These are phyloP conservation scores for Stenogyne calaminthoides DNA, from an alignment of 305 asterid species.

Conservation along the genomic window DNA sequence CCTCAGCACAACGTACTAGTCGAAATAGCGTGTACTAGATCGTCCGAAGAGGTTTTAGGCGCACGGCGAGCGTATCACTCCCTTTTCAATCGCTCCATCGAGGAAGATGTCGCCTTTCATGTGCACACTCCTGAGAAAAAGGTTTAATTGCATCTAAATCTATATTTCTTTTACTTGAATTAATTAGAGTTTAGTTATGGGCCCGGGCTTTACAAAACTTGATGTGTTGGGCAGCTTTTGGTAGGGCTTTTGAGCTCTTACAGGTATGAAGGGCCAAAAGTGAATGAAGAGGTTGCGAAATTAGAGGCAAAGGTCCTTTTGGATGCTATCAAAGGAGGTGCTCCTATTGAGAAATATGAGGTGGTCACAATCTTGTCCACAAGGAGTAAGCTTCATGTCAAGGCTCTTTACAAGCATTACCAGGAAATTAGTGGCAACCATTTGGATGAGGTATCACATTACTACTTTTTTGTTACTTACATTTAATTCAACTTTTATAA, in stretches of 20 bases:
- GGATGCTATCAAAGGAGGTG: slow-evolving; percentile 42
- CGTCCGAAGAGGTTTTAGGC: slow-evolving; percentile 71
- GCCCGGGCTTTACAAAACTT: background rate
- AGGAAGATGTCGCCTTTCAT: slow-evolving; percentile 72
- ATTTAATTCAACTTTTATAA: too few relatives aligned
- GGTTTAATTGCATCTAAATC: too few relatives aligned
- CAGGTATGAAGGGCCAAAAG: slow-evolving; percentile 75
- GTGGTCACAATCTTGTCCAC: slow-evolving; percentile 64
- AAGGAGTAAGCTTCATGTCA: slow-evolving; percentile 74
- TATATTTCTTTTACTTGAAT: too few relatives aligned
- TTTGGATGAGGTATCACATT: slow-evolving; percentile 84
- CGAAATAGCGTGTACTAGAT: slow-evolving; percentile 76
- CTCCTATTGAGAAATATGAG: slow-evolving; percentile 49
- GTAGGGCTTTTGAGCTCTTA: slow-evolving; percentile 69
- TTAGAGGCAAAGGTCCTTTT: slow-evolving; percentile 60
- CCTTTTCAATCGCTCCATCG: slow-evolving; percentile 67
- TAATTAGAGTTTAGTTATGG: background rate
- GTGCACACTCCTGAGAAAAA: slow-evolving; percentile 47
- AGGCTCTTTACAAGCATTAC: slow-evolving; percentile 57
- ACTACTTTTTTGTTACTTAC: too few relatives aligned
- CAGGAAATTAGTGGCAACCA: slow-evolving; percentile 55
- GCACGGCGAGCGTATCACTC: slow-evolving; percentile 89
- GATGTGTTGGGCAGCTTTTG: slow-evolving; percentile 54
- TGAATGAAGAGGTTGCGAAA: slow-evolving; percentile 60
- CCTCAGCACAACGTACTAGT: slow-evolving; percentile 48